Evolutionary conservation across 2,329 filamentous ascomycete genomes (phyloP).

Genomic region (Alternaria tenuissima): DNA sequence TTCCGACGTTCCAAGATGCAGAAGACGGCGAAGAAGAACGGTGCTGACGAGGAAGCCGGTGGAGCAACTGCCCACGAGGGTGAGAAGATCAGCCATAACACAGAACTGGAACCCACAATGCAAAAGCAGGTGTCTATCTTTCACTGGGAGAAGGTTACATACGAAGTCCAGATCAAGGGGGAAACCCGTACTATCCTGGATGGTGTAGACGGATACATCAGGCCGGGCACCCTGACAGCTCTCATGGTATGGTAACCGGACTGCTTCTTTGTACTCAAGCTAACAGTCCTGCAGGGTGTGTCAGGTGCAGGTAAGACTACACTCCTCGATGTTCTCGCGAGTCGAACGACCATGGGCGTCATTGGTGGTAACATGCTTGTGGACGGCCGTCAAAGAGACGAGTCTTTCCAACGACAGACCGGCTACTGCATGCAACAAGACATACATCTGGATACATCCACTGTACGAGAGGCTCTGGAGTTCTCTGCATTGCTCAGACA

Average conservation of each 20-base stretch:
- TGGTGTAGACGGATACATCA: constrained; percentile 62
- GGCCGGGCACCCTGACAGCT: constrained; percentile 59
- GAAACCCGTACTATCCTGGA: constrained; percentile 60
- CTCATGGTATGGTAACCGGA: constrained; percentile 68
- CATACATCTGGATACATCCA: constrained; percentile 65
- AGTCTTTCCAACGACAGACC: constrained; percentile 79
- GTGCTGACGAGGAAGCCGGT: constrained; percentile 48
- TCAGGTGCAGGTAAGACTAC: constrained; percentile 86
- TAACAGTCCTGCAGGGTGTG: no score
- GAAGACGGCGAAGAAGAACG: constrained; percentile 33
- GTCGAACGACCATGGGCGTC: constrained; percentile 79
- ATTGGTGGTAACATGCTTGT: constrained; percentile 81
- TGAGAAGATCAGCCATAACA: constrained; percentile 36
- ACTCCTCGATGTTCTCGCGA: constrained; percentile 80
- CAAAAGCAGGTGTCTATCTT: constrained; percentile 51
- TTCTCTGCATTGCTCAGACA: constrained; percentile 75
- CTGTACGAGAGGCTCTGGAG: constrained; percentile 76
- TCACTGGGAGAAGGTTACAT: constrained; percentile 41
- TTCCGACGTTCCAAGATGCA: constrained; percentile 58
- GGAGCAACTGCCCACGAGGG: constrained; percentile 41
- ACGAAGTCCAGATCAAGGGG: constrained; percentile 45
- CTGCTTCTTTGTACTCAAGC: constrained; percentile 64
- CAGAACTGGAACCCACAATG: constrained; percentile 39
- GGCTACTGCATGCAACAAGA: constrained; percentile 63
- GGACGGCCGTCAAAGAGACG: constrained; percentile 67